Conservation (phyloP, 148 eudicot genomes). For the Limonium bicolor region DNA sequence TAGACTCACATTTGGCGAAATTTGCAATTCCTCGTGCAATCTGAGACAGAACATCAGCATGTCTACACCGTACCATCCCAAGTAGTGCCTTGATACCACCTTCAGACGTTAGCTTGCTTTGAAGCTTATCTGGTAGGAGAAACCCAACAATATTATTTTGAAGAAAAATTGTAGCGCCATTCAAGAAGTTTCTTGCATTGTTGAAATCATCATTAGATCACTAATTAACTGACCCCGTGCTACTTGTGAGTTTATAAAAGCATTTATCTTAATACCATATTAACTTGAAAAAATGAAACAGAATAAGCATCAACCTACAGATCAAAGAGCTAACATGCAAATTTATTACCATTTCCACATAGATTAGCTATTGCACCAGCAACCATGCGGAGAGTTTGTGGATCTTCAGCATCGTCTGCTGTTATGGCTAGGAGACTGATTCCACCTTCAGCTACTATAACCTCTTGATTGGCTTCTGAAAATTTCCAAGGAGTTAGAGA, state of each 20-base stretch:
- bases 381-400: conserved; percentile 98
- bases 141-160: neutral
- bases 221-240: too few relatives aligned
- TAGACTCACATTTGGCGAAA: conserved; percentile 96
- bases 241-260: neutral
- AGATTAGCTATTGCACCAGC: conserved; percentile 99
- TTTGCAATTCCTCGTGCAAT: conserved; percentile 98
- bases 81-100: conserved; percentile 94
- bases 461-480: conserved; percentile 92
- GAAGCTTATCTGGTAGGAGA: conserved; percentile 64
- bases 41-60: conserved; percentile 95
- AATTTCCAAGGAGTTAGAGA: neutral
- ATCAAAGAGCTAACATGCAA: neutral
- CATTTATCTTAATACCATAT: too few relatives aligned
- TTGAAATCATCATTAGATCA: too few relatives aligned
- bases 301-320: neutral
- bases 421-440: conserved; percentile 80
- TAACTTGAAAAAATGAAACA: neutral
- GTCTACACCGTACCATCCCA: conserved; percentile 92
- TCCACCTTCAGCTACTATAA: conserved; percentile 91
- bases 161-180: too few relatives aligned
- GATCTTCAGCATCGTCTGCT: conserved; percentile 98
- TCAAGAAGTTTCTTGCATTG: neutral
- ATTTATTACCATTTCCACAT: conserved; percentile 81
- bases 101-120: conserved; percentile 72